These are phyloP conservation scores for Botrytis medusae DNA, from an alignment of 2,329 filamentous ascomycete species.

Conservation along the genomic window DNA sequence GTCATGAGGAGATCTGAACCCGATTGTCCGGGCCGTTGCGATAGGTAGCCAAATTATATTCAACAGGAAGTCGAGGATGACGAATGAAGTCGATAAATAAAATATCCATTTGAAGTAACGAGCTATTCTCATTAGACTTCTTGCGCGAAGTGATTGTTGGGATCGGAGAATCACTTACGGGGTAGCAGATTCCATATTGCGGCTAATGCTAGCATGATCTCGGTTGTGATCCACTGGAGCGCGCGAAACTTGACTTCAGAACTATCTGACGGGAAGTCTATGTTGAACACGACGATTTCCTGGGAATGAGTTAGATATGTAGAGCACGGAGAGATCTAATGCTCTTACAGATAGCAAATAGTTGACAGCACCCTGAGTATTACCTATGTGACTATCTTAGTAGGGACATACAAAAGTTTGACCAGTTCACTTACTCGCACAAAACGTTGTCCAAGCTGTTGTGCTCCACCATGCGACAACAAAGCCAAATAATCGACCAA, in stretches of 20 bases:
- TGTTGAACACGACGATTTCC: constrained; percentile 26
- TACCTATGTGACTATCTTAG: constrained; percentile 10
- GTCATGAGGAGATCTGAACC: constrained; percentile 22
- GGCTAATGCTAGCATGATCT: constrained; percentile 23
- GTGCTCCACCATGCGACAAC: constrained; percentile 26
- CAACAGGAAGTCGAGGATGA: constrained; percentile 23
- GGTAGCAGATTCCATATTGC: constrained; percentile 25
- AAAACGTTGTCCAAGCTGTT: constrained; percentile 26
- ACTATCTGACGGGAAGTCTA: constrained; percentile 22
- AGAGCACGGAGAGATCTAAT: not conserved
- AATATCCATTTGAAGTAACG: constrained; percentile 25
- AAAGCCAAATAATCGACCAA: constrained; percentile 25
- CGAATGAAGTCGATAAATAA: constrained; percentile 23
- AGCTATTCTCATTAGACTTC: not conserved
- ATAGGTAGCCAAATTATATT: constrained; percentile 27
- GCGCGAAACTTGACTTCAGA: constrained; percentile 24
- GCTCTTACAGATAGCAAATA: constrained; percentile 24
- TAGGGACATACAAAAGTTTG: not conserved
- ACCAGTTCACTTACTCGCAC: constrained; percentile 13
- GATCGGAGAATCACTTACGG: not conserved
- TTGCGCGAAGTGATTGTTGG: not conserved
- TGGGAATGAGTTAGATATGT: not conserved
- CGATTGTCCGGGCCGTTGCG: constrained; percentile 21
- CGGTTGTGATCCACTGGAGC: constrained; percentile 24
- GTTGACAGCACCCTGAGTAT: constrained; percentile 26